These are phyloP conservation scores for Torulaspora indica DNA, from an alignment of 805 yeast species.

Conservation along the genomic window DNA sequence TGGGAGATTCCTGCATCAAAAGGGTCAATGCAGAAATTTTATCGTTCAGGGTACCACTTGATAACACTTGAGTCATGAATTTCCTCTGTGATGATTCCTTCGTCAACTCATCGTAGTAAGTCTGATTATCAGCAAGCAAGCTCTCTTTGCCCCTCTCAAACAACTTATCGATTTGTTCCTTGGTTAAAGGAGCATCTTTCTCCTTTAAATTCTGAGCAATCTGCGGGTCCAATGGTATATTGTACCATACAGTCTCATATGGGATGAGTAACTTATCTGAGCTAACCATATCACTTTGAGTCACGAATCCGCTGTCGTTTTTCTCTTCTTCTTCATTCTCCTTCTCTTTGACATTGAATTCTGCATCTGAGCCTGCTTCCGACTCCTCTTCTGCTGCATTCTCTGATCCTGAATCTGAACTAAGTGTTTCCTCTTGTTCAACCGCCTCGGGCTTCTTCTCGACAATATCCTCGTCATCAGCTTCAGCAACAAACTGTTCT, in stretches of 20 bases:
- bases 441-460: constrained; percentile 32
- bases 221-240: constrained; percentile 43
- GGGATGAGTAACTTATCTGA: constrained; percentile 55
- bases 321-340: constrained; percentile 25
- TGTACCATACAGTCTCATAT: constrained; percentile 72
- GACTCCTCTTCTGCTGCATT: constrained; percentile 37
- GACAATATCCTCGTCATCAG: constrained; percentile 28
- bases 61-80: constrained; percentile 81
- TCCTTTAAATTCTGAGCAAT: constrained; percentile 20
- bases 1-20: constrained; percentile 89
- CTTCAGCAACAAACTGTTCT: constrained; percentile 37
- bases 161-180: constrained; percentile 56
- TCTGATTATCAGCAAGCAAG: constrained; percentile 64
- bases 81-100: constrained; percentile 75
- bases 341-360: constrained; percentile 12
- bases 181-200: constrained; percentile 32
- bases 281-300: constrained; percentile 41
- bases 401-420: constrained; percentile 19
- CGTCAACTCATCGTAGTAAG: constrained; percentile 67
- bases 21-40: constrained; percentile 92
- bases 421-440: constrained; percentile 34
- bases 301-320: constrained; percentile 32
- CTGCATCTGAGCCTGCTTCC: constrained; percentile 23
- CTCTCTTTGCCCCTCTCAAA: constrained; percentile 61
- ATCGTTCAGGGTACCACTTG: constrained; percentile 92